Conservation (phyloP, 1,284 basidiomycete genomes). For the Rhodotorula sp. region DNA sequence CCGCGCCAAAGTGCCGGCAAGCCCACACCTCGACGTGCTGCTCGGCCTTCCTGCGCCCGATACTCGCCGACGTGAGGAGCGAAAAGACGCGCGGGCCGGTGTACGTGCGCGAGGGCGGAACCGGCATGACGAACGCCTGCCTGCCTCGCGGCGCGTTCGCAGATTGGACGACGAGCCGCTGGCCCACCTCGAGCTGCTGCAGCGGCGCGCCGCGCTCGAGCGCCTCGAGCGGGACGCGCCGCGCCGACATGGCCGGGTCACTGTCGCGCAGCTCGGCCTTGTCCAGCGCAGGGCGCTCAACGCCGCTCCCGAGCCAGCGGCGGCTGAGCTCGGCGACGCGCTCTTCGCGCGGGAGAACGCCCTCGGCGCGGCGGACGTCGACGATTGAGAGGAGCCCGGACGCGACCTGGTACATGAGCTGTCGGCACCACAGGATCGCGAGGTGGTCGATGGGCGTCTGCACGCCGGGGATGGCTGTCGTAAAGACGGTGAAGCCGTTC, state of each 20-base stretch:
- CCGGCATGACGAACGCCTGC: conserved; percentile 15
- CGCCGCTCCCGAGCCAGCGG: conserved; percentile 21
- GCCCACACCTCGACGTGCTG: conserved; percentile 22
- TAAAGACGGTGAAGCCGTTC: conserved; percentile 67
- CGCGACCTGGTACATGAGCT: conserved; percentile 86
- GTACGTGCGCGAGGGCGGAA: conserved; percentile 21
- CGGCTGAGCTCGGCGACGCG: conserved; percentile 19
- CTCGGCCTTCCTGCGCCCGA: conserved; percentile 19
- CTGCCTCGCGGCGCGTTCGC: not conserved
- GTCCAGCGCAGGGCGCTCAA: not conserved
- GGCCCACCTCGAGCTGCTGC: conserved; percentile 8
- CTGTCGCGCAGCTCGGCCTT: no score
- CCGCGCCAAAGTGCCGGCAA: not conserved
- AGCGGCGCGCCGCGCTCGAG: conserved; percentile 12
- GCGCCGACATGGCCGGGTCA: not conserved
- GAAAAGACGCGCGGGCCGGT: conserved; percentile 22
- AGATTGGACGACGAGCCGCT: conserved; percentile 21
- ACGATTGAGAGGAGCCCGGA: conserved; percentile 72
- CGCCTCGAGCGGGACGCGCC: not conserved
- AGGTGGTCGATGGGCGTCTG: conserved; percentile 96
- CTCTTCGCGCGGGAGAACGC: conserved; percentile 16
- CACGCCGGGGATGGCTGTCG: conserved; percentile 78
- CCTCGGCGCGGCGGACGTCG: conserved; percentile 29
- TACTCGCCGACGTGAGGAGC: conserved; percentile 24
- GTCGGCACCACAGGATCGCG: conserved; percentile 99